Evolutionary conservation across 2,329 filamentous ascomycete species (phyloP), one percentile per base, ranked within the genome.

Genomic region (Colletotrichum paranaense): DNA sequence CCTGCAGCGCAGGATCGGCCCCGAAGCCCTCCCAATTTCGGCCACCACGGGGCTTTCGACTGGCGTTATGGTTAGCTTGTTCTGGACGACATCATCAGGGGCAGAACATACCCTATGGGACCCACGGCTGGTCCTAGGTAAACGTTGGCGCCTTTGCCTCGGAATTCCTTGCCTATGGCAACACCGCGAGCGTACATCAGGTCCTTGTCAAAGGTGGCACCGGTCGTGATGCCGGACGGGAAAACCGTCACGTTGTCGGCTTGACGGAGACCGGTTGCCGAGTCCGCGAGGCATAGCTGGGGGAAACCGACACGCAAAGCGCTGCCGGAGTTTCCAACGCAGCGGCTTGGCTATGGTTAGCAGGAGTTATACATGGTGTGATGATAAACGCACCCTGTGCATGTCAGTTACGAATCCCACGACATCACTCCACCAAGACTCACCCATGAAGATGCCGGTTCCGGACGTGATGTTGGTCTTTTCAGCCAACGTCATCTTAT

Each of bases 21-120:
- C 92, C 92, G 77, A 95, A 95, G 0, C 90, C 90, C 79, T 95
- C 93, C 93, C 93, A 95, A 77, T 90, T 93, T 52, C 93, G 89
- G 19, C 93, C 93, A 16, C 92, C 93, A 62, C 90, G 87, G 0
- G 93, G 92, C 77, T 94, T 93, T 11, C 93, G 87, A 2, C 93
- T 56, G 53, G 52, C 42, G 1, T 4, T 16, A 42, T 46, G 16
- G 19, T 64, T 3, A 64, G 49, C 2, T n/a, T 49, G 6, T 11
- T 19, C 16, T 49, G 42, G 19, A 0, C 42, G 19, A 11, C 26
- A 16, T 28, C 22, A 7, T 24, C 22, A 11, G 11, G 52, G 26
- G 2, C 8, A 11, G 52, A 28, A 26, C 22, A 24, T 26, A 56
- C 53, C 62, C 93, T 1, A 95, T 79, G 1, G 94, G 89, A 0